Conservation (phyloP, 768 basidiomycete genomes). For the Crucibulum laeve region DNA sequence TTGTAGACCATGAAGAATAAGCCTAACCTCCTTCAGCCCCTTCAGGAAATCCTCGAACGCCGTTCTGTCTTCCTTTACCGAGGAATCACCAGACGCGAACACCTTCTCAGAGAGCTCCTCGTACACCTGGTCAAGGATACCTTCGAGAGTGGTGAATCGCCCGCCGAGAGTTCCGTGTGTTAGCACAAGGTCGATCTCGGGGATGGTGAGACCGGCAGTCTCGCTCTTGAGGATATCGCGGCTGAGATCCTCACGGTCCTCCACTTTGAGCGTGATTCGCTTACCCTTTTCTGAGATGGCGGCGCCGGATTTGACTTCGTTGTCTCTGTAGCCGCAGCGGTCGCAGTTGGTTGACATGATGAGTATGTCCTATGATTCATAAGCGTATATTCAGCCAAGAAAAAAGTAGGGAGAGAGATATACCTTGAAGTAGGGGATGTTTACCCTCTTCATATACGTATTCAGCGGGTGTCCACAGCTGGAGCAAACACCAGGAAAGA, state of each 20-base stretch:
- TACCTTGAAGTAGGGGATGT: constrained; percentile 97
- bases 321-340: constrained; percentile 92
- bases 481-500: constrained; percentile 85
- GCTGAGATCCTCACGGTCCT: constrained; percentile 88
- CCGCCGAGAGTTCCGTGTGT: constrained; percentile 94
- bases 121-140: constrained; percentile 90
- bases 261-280: constrained; percentile 82
- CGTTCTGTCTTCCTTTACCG: constrained; percentile 37
- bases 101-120: constrained; percentile 91
- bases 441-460: constrained; percentile 94
- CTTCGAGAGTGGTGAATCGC: constrained; percentile 96
- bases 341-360: constrained; percentile 99
- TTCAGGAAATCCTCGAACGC: constrained; percentile 74
- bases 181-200: constrained; percentile 91
- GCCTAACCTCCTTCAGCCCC: constrained; percentile 69
- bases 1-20: not conserved
- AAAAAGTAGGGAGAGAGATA: constrained; percentile 8
- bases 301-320: constrained; percentile 92
- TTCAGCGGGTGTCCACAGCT: constrained; percentile 80
- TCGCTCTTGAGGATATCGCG: constrained; percentile 97
- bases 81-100: constrained; percentile 70
- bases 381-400: not conserved
- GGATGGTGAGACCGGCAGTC: constrained; percentile 83
- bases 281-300: constrained; percentile 89
- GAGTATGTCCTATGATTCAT: constrained; percentile 69